Base-by-base conservation (phyloP, 371 early-diverging fungal species). In the Mortierella sp. region DNA sequence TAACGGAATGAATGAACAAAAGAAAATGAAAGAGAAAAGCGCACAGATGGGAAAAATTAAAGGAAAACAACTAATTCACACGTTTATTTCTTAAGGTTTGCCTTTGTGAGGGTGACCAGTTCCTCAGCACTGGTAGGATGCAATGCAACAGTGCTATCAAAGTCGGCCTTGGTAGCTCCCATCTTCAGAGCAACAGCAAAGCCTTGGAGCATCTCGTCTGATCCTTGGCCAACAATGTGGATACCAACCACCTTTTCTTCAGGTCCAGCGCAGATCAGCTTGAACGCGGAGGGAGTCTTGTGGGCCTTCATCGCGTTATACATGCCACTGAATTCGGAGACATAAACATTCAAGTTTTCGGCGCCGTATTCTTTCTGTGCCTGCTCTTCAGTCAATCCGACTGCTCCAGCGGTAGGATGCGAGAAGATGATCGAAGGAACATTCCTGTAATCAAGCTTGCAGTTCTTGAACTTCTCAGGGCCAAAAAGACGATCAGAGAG, bases 61-160 rank as follows among this genome's bases (percentile, higher is more conserved):
- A n/a, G n/a, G n/a, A n/a, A n/a, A n/a, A n/a, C n/a, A n/a, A n/a
- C n/a, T n/a, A n/a, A n/a, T n/a, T n/a, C n/a, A n/a, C n/a, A n/a
- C n/a, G n/a, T n/a, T n/a, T 29, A 28, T 69, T 72, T 77, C 69
- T 66, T 77, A 57, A 77, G 69, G 74, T 80, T 80, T 18, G 63
- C 74, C 65, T 74, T 74, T 66, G 73, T 80, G 62, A 77, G 53
- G 25, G 87, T 89, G 43, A 94, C 94, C 75, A 94, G 70, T 81
- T 94, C 99, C 80, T 99, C 99, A 16, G 94, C 91, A 64, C 96
- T 95, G n/a, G 98, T 98, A 25, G 99, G 99, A 81, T 99, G 99
- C 68, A 99, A 97, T n/a, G 98, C 98, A 43, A 99, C 97, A 56
- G 94, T 93, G 75, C 82, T 90, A 82, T 97, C 97, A 81, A 99